Evolutionary conservation across 805 yeast genomes (phyloP).

Genomic region (Pichia rugopelliculosa): DNA sequence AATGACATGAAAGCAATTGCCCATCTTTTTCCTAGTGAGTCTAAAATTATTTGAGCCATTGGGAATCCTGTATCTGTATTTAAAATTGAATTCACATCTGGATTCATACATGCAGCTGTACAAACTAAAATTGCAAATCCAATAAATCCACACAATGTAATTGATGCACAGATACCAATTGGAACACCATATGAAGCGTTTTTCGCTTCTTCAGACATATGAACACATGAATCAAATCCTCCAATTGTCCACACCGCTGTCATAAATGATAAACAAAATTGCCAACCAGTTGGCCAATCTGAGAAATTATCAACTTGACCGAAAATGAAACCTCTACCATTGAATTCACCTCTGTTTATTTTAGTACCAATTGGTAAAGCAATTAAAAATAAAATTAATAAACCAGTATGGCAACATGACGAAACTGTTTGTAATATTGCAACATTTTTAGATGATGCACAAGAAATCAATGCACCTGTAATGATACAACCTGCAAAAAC

Average conservation of each 20-base stretch:
- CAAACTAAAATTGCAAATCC: constrained; percentile 51
- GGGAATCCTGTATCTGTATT: constrained; percentile 48
- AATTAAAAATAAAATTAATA: constrained; percentile 46
- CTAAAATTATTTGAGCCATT: constrained; percentile 53
- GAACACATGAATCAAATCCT: constrained; percentile 61
- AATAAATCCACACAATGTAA: constrained; percentile 44
- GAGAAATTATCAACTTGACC: constrained; percentile 41
- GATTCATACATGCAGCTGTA: constrained; percentile 44
- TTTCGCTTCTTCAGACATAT: constrained; percentile 61
- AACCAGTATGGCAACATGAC: constrained; percentile 41
- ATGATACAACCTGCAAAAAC: constrained; percentile 52
- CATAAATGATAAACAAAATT: constrained; percentile 38
- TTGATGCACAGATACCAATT: constrained; percentile 51
- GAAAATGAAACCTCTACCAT: constrained; percentile 43
- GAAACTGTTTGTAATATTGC: constrained; percentile 52
- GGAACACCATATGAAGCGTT: constrained; percentile 57
- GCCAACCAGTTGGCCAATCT: constrained; percentile 52
- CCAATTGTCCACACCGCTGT: constrained; percentile 69
- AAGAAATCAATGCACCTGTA: constrained; percentile 42
- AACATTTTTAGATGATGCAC: constrained; percentile 44
- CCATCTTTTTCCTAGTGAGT: constrained; percentile 56
- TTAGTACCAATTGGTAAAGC: constrained; percentile 55
- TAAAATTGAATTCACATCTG: constrained; percentile 34
- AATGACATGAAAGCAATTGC: constrained; percentile 54
- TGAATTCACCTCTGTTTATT: constrained; percentile 29